Evolutionary conservation across 164 flowering plant species (phyloP).

Genomic region (Tetrastigma voinierianum): DNA sequence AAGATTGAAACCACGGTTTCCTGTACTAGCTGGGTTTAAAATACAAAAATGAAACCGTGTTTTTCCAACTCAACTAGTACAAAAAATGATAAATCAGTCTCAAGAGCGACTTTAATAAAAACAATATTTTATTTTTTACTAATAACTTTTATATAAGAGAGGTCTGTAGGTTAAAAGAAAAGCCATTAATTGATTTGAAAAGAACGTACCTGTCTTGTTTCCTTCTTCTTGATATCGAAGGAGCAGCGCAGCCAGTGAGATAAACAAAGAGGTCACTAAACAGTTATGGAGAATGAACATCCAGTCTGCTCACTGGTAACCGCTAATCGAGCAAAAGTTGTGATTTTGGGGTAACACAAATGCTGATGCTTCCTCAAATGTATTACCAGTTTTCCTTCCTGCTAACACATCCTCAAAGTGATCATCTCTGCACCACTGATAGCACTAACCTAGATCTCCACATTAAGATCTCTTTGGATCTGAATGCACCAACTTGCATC

Average conservation of each 20-base stretch:
- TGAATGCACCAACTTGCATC: slow-evolving; percentile 28
- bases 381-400: slow-evolving; percentile 30
- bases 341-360: slow-evolving; percentile 31
- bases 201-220: slow-evolving; percentile 19
- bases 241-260: slow-evolving; percentile 33
- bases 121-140: no score
- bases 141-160: no score
- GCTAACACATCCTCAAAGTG: slow-evolving; percentile 36
- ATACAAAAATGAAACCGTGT: no score
- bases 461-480: slow-evolving; percentile 31
- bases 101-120: no score
- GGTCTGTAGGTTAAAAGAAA: not conserved
- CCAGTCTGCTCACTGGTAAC: slow-evolving; percentile 37
- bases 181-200: not conserved
- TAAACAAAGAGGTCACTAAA: slow-evolving; percentile 27
- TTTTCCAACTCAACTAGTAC: not conserved
- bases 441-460: no score
- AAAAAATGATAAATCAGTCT: not conserved
- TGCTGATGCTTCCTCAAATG: slow-evolving; percentile 29
- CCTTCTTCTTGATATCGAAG: slow-evolving; percentile 17
- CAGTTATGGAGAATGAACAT: slow-evolving; percentile 31
- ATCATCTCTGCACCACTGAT: slow-evolving; percentile 40
- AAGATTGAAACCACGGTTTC: no score
- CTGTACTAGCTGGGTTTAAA: no score
- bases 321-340: slow-evolving; percentile 31